phyloP scores from a whole-genome alignment of 257 asterid genomes.

The Solanum boliviense region DNA sequence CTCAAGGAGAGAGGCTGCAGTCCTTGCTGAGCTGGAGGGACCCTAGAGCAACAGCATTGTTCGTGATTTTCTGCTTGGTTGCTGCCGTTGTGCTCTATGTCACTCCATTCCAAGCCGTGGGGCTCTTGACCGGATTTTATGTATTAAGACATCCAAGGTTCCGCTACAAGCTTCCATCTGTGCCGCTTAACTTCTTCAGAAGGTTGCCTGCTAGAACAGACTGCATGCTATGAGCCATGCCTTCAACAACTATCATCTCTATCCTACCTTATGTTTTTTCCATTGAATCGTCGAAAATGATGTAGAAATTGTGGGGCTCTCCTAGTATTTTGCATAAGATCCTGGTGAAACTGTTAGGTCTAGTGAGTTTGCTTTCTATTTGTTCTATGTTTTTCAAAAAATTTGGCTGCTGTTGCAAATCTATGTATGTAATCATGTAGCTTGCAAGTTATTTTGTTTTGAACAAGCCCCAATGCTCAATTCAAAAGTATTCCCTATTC shows the following conservation, averaged over 20 bases:
- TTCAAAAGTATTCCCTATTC: background rate
- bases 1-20: constrained; percentile 44
- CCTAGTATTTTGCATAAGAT: constrained; percentile 15
- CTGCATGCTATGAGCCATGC: constrained; percentile 27
- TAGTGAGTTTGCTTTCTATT: constrained; percentile 20
- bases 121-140: constrained; percentile 25
- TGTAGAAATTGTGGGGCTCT: constrained; percentile 1
- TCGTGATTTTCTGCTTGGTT: constrained; percentile 27
- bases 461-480: background rate
- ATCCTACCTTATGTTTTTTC: background rate
- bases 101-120: constrained; percentile 37
- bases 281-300: background rate
- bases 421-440: background rate
- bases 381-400: constrained; percentile 7
- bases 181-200: constrained; percentile 36
- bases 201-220: constrained; percentile 49
- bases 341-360: constrained; percentile 13
- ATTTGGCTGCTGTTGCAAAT: constrained; percentile 6
- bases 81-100: constrained; percentile 37
- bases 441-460: background rate
- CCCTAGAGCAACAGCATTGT: constrained; percentile 41
- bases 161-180: constrained; percentile 35
- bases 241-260: background rate
- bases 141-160: constrained; percentile 41
- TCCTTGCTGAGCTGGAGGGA: constrained; percentile 49